These are phyloP conservation scores for Lactarius indigo DNA, from an alignment of 768 basidiomycete genomes.

Conservation along the genomic window DNA sequence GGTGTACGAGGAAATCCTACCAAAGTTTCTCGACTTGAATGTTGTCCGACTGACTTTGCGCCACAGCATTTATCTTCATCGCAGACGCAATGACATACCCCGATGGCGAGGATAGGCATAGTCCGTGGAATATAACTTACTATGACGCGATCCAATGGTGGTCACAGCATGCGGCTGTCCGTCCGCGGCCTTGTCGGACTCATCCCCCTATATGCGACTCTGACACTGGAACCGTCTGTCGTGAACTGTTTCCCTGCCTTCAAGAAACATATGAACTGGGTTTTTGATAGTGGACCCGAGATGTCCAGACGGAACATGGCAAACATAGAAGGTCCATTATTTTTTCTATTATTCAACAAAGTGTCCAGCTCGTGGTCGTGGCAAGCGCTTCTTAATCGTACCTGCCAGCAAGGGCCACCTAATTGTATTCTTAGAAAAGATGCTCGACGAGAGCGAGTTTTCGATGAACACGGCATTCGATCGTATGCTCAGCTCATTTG, in stretches of 20 bases:
- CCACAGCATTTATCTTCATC: constrained; percentile 94
- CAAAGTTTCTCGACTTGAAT: constrained; percentile 84
- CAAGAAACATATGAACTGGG: constrained; percentile 99
- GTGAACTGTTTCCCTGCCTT: constrained; percentile 98
- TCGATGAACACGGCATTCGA: constrained; percentile 92
- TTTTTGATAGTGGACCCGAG: constrained; percentile 87
- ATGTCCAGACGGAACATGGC: too few species aligned
- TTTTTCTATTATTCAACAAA: constrained; percentile 28
- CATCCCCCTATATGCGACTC: constrained; percentile 94
- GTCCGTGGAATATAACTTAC: constrained; percentile 98
- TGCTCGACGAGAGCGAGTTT: constrained; percentile 95
- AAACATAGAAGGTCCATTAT: constrained; percentile 78
- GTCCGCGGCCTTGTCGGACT: constrained; percentile 95
- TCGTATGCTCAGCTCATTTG: constrained; percentile 57
- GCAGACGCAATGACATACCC: constrained; percentile 97
- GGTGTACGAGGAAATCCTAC: constrained; percentile 98
- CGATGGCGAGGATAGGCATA: constrained; percentile 67
- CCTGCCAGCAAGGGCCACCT: constrained; percentile 90
- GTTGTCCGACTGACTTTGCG: constrained; percentile 5
- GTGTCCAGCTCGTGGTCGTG: constrained; percentile 51
- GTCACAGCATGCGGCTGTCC: constrained; percentile 84
- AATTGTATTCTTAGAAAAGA: constrained; percentile 85
- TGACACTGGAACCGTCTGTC: constrained; percentile 86
- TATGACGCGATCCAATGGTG: constrained; percentile 93
- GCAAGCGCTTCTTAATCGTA: constrained; percentile 82